These are phyloP conservation scores for Arthrobotrys entomopaga DNA, from an alignment of 2,329 filamentous ascomycete species.

Conservation along the genomic window DNA sequence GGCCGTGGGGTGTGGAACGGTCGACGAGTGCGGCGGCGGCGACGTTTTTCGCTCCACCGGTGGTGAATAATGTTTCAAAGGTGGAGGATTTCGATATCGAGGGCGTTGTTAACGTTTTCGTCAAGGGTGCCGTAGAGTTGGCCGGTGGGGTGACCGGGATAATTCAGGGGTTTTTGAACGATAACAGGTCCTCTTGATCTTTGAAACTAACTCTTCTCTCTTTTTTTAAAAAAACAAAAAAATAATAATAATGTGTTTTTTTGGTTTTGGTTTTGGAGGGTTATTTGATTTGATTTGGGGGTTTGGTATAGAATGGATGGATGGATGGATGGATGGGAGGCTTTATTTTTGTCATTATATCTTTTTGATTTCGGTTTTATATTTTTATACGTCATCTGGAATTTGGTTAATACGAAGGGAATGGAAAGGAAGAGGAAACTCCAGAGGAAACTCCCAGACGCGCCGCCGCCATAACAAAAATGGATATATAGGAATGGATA, in stretches of 20 bases:
- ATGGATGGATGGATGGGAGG: too few species aligned
- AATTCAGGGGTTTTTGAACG: constrained; percentile 12
- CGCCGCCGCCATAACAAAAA: too few species aligned
- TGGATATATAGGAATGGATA: too few species aligned
- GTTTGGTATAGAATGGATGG: too few species aligned
- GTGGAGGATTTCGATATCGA: constrained; percentile 41
- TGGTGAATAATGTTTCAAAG: not conserved
- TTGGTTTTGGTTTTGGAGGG: not conserved
- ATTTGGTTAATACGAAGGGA: constrained; percentile 9
- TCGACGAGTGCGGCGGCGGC: too few species aligned
- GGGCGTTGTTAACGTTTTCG: constrained; percentile 42
- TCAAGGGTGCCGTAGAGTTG: constrained; percentile 51
- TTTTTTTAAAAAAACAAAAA: not conserved
- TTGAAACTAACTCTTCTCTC: too few species aligned
- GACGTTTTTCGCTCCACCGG: constrained; percentile 12
- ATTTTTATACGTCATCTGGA: constrained; percentile 3
- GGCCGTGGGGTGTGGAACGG: constrained; percentile 42
- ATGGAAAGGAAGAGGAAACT: constrained; percentile 1
- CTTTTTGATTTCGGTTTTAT: constrained; percentile 2
- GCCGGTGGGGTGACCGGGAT: constrained; percentile 44
- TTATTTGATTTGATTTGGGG: not conserved
- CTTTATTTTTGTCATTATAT: not conserved
- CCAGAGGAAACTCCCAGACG: too few species aligned
- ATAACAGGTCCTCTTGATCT: not conserved
- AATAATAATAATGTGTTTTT: not conserved